Base-by-base conservation (phyloP, 2,329 filamentous ascomycete species). In the Pyricularia grisea region DNA sequence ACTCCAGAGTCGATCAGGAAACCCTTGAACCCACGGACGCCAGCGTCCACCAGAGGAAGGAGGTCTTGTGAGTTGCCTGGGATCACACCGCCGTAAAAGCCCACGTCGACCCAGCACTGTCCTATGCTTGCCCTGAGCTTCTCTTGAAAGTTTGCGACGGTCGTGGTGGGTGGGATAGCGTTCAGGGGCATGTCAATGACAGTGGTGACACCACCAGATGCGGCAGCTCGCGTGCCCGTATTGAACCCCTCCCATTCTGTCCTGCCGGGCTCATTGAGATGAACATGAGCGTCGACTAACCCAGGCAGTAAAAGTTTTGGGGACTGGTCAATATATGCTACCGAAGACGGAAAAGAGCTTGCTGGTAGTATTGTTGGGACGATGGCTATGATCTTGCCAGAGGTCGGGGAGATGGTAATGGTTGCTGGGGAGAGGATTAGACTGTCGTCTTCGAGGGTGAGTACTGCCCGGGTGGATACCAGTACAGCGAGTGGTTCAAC, bases 241-340 rank as follows among this genome's bases (percentile, higher is more conserved):
- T 90, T 92, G 83, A 99, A 99, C 12, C 95, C 95, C 77, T 99
- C 95, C 95, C 95, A 98, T 86, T 97, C 94, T 68, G 94, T 97
- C 69, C 95, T 88, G 61, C 95, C 95, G 0, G 95, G 95, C 81
- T 99, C 95, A 76, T 98, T 98, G 74, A 98, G 87, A 81, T 99
- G 95, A 55, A 99, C 95, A 78, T 99, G 95, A 50, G 95, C 94
- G 78, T 99, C 95, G 23, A 99, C 94, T 33, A 99, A 84, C 25
- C 95, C 95, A 0, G 95, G 95, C 42, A 98, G 85, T 58, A 99
- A 83, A 65, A 98, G 85, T 78, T 90, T 87, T 12, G 94, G 93
- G 27, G 91, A 92, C 80, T 97, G 89, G 82, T 99, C 90, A 73
- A 87, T 85, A 79, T 98, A 98, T 6, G 84, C 83, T 9, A 90